These are phyloP conservation scores for Dendrocalamus latiflorus DNA, from an alignment of 202 grass and related monocot genomes.

Conservation along the genomic window DNA sequence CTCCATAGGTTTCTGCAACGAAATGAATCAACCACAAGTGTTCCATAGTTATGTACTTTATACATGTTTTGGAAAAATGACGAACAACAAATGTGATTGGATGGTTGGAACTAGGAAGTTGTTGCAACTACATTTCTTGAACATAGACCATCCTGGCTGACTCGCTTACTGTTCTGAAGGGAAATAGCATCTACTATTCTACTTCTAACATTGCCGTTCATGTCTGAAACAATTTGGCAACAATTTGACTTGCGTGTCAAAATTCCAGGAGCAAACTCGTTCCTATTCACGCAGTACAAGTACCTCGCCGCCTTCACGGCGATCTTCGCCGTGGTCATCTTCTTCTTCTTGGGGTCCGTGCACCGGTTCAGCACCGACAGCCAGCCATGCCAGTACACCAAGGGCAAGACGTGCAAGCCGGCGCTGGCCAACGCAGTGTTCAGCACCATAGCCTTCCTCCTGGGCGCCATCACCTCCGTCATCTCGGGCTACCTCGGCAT, in stretches of 20 bases:
- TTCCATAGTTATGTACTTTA: not conserved
- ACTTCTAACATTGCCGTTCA: not conserved
- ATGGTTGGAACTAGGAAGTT: not conserved
- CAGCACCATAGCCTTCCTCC: conserved; percentile 64
- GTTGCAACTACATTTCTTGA: not conserved
- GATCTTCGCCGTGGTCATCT: conserved; percentile 58
- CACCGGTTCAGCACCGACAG: conserved; percentile 59
- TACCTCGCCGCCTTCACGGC: conserved; percentile 66
- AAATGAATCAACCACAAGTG: not conserved
- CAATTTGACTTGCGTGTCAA: not conserved
- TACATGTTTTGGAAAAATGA: not conserved
- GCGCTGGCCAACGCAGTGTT: conserved; percentile 79
- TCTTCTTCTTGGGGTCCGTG: conserved; percentile 86
- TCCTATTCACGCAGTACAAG: conserved; percentile 74
- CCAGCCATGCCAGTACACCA: conserved; percentile 59
- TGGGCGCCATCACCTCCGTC: conserved; percentile 65
- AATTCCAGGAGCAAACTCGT: conserved; percentile 59
- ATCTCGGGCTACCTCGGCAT: conserved; percentile 73
- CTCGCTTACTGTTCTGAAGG: not conserved
- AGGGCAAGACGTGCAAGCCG: conserved; percentile 52
- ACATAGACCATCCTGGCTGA: not conserved
- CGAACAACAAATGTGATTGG: too few species aligned
- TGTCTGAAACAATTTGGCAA: not conserved
- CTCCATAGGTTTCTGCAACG: not conserved
- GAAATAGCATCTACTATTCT: not conserved